Evolutionary conservation across 2,329 filamentous ascomycete species (phyloP).

Genomic region (Paraphaeosphaeria minitans): DNA sequence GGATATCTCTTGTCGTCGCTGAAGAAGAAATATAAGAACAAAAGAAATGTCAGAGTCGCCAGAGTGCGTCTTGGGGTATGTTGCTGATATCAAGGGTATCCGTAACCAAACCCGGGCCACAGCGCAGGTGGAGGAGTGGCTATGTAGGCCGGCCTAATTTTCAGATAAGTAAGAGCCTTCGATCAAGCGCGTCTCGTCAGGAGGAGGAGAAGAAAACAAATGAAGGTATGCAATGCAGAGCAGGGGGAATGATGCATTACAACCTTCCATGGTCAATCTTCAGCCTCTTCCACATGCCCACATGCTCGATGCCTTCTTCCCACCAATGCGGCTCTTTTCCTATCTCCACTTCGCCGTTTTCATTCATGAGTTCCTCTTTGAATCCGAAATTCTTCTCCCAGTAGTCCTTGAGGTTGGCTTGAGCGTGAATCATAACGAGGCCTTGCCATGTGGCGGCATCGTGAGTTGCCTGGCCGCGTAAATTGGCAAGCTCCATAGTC

Average conservation of each 20-base stretch:
- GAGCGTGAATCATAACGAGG: slow-evolving; percentile 79
- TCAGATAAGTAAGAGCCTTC: slow-evolving; percentile 1
- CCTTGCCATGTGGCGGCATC: slow-evolving; percentile 68
- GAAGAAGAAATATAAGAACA: neutral
- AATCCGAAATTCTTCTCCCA: slow-evolving; percentile 76
- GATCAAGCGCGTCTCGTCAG: neutral
- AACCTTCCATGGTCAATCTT: slow-evolving; percentile 39
- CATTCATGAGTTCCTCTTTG: slow-evolving; percentile 72
- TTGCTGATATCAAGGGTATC: neutral
- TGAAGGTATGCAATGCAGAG: neutral
- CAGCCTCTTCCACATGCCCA: slow-evolving; percentile 76
- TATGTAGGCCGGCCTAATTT: neutral
- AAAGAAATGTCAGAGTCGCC: neutral
- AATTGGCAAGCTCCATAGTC: slow-evolving; percentile 49
- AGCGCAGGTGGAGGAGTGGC: neutral
- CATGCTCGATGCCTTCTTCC: slow-evolving; percentile 83
- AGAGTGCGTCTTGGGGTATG: neutral
- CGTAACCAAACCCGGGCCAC: slow-evolving; percentile 1
- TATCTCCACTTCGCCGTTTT: slow-evolving; percentile 38
- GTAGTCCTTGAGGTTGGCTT: slow-evolving; percentile 65
- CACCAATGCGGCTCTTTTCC: slow-evolving; percentile 61
- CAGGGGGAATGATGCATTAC: slow-evolving; percentile 15
- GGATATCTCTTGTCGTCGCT: slow-evolving; percentile 1
- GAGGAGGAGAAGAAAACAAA: neutral
- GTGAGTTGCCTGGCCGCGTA: slow-evolving; percentile 50